Evolutionary conservation across 2,329 filamentous ascomycete species (phyloP), one percentile per base, ranked within the genome.

Genomic region (Cladorrhinum sp.): DNA sequence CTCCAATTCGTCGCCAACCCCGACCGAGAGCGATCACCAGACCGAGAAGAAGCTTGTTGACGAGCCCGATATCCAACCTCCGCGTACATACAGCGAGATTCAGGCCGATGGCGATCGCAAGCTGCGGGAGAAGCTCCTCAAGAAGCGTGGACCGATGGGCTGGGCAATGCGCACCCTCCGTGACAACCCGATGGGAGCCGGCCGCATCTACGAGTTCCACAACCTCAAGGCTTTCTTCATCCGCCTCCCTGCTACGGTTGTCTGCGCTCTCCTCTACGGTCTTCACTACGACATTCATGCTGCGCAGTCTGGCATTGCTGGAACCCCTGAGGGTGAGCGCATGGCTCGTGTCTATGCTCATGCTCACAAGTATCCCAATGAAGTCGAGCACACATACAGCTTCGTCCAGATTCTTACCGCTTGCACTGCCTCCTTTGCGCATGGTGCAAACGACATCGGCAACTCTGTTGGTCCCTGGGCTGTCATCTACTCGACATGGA

Each of bases 151-250:
- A 24, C 89, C 88, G 55, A 80, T 93, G n/a, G 90, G 86, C 68
- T 93, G 90, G 90, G 91, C 88, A 38, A 90, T 93, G 87, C 88
- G 90, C 67, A 84, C 80, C 55, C 85, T 93, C 20, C 88, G 85
- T 71, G 80, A 89, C 69, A 90, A 92, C 78, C 88, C 85, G 52
- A 83, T 91, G 76, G 88, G 88, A 18, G 73, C 85, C 18, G 91
- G 90, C 56, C 80, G 87, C 69, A 82, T 93, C 65, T 91, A 93
- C 76, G 90, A 93, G 76, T 68, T 81, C 20, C 78, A 86, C 75
- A 93, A 93, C 80, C 76, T 92, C 63, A 82, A 81, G 70, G 81
- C 82, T 55, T 62, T 87, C 22, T 25, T 79, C 62, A 88, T 85
- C 75, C 88, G 90, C 22, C 70, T 93, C 8, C 90, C 90, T 0